These are phyloP conservation scores for Cornus suecica DNA, from an alignment of 148 eudicot genomes.

Conservation along the genomic window DNA sequence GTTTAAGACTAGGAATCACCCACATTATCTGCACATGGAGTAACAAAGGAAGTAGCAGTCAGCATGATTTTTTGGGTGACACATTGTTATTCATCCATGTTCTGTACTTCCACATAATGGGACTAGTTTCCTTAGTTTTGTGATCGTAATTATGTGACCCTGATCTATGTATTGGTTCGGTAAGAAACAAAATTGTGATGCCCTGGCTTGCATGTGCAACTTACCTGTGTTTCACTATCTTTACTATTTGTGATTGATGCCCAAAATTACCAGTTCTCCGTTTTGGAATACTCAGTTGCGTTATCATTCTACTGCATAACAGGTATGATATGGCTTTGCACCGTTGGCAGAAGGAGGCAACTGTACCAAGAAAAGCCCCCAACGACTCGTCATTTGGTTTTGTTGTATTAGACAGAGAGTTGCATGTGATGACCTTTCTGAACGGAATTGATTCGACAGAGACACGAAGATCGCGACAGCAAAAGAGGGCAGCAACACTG, in stretches of 20 bases:
- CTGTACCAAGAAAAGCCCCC: conserved; percentile 53
- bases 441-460: conserved; percentile 45
- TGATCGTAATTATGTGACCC: background rate
- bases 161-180: background rate
- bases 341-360: conserved; percentile 70
- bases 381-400: conserved; percentile 66
- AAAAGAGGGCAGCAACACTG: conserved; percentile 48
- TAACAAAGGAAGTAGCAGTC: background rate
- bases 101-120: background rate
- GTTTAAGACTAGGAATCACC: too few species aligned
- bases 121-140: background rate
- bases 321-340: conserved; percentile 70
- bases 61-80: background rate
- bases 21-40: background rate
- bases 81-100: background rate
- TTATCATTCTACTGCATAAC: background rate
- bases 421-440: conserved; percentile 49
- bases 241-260: background rate
- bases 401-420: conserved; percentile 61
- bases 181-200: background rate
- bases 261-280: background rate
- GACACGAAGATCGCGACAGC: conserved; percentile 45
- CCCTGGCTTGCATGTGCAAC: background rate
- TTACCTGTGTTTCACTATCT: background rate
- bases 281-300: background rate